Conservation (phyloP, 176 grass and related monocot species). For the Zea luxurians region DNA sequence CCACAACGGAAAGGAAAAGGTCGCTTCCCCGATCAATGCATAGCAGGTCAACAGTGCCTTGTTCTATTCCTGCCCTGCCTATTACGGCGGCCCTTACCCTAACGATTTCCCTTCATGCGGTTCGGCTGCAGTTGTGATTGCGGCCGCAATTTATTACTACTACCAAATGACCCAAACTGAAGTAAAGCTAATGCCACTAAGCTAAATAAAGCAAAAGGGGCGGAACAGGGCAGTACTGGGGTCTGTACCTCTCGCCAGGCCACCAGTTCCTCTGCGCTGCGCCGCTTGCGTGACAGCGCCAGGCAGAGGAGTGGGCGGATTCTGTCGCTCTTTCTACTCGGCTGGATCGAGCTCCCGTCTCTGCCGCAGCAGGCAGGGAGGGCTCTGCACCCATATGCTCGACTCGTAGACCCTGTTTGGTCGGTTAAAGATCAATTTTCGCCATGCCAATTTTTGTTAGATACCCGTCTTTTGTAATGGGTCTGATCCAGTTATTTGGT, state of each 20-base stretch:
- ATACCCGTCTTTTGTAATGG: too few species aligned
- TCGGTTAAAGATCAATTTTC: too few species aligned
- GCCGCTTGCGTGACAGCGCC: neutral
- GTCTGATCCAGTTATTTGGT: too few species aligned
- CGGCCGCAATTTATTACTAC: neutral
- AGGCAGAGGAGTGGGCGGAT: neutral
- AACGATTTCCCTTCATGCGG: neutral
- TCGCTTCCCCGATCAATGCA: conserved; percentile 16
- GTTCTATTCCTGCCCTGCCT: neutral
- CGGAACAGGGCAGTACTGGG: neutral
- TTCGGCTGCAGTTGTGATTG: neutral
- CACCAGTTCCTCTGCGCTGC: neutral
- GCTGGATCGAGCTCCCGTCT: too few species aligned
- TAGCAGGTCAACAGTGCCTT: neutral
- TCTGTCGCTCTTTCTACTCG: neutral
- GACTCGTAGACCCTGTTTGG: too few species aligned
- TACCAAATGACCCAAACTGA: neutral
- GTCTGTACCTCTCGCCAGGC: neutral
- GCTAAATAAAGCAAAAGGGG: neutral
- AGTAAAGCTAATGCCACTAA: neutral
- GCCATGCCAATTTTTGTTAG: too few species aligned
- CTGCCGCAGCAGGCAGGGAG: too few species aligned
- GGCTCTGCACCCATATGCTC: too few species aligned
- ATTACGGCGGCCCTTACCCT: neutral
- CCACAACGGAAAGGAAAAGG: too few species aligned